Percentiles rank a stretch among this genome's conserved stretches.
Conservation (phyloP, 495 filamentous ascomycete species). For the Aspergillus saccharolyticus region DNA sequence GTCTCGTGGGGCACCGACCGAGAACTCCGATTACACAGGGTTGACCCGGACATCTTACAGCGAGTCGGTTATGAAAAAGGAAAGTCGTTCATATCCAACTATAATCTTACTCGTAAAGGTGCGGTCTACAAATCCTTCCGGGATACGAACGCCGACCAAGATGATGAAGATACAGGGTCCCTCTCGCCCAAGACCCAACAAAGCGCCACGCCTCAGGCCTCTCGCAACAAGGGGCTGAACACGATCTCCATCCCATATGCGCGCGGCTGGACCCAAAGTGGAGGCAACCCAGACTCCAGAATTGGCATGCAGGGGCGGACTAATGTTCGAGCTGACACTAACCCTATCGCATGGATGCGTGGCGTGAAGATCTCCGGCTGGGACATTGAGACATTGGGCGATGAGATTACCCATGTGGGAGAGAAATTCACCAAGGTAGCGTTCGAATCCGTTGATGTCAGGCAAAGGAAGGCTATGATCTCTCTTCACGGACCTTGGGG, state of each 20-base stretch:
- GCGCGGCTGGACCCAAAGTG: conserved; percentile 38
- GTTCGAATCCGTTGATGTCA: conserved; percentile 82
- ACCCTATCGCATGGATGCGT: conserved; percentile 88
- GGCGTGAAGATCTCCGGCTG: conserved; percentile 79
- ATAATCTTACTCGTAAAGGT: conserved; percentile 74
- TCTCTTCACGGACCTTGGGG: conserved; percentile 90
- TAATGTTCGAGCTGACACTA: conserved; percentile 52
- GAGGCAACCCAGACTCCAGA: conserved; percentile 45
- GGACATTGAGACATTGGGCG: conserved; percentile 77
- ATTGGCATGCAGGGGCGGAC: conserved; percentile 62
- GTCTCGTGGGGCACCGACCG: conserved; percentile 91
- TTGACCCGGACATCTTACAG: conserved; percentile 58
- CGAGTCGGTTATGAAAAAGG: conserved; percentile 76
- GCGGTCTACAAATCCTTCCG: conserved; percentile 85
- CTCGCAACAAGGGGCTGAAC: conserved; percentile 42
- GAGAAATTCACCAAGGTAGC: conserved; percentile 76
- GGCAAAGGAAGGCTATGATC: conserved; percentile 62
- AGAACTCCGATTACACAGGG: conserved; percentile 71
- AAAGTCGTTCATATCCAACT: conserved; percentile 54
- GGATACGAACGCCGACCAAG: conserved; percentile 43
- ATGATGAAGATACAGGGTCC: conserved; percentile 31
- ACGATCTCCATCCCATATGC: conserved; percentile 44
- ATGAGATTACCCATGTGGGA: conserved; percentile 81
- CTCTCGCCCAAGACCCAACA: conserved; percentile 26
- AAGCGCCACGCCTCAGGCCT: conserved; percentile 18